Base-by-base conservation (phyloP, 2,329 filamentous ascomycete species). In the Colletotrichum salicis region DNA sequence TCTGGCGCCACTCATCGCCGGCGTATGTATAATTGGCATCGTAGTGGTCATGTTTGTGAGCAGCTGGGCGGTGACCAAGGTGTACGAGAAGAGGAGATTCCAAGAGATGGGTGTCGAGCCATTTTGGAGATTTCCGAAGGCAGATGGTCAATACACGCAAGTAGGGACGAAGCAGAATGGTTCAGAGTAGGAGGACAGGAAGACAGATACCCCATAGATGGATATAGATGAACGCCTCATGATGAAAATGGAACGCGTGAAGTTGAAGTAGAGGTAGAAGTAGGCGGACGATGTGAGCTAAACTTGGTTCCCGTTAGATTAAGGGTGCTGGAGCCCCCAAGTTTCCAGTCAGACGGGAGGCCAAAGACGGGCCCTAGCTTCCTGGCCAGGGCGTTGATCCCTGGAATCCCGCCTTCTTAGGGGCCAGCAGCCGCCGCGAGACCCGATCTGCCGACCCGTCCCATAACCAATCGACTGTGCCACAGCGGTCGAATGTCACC, bases 1-100 rank as follows among this genome's bases (percentile, higher is more conserved):
- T 31, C 15, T 86, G 6, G 81, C 77, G 4, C 85, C 85, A 0
- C 72, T 85, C 10, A 64, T 76, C 29, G 71, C 67, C 29, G 74
- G 66, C n/a, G 57, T 79, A 5, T 73, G 78, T 3, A 31, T 78
- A 24, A 13, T 78, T 5, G 64, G 35, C 3, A 72, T 77, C 6
- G 71, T 78, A 37, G 41, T 37, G 41, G 58, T 51, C 31, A 66
- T 76, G 41, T 74, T 76, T 64, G 55, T 74, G 31, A 66, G 63
- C 15, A 75, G 64, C 41, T 74, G 70, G 73, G 61, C 67, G n/a
- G 64, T 70, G 48, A 71, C 70, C 24, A 66, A 71, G 59, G 54
- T 68, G 19, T 63, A 78, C 71, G 65, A 71, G 51, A 19, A 76
- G 35, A 64, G 74, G 68, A 74, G 79, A 41, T 80, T 80, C 55